Conservation (phyloP, 371 early-diverging fungal genomes). For the Mortierella sp. region DNA sequence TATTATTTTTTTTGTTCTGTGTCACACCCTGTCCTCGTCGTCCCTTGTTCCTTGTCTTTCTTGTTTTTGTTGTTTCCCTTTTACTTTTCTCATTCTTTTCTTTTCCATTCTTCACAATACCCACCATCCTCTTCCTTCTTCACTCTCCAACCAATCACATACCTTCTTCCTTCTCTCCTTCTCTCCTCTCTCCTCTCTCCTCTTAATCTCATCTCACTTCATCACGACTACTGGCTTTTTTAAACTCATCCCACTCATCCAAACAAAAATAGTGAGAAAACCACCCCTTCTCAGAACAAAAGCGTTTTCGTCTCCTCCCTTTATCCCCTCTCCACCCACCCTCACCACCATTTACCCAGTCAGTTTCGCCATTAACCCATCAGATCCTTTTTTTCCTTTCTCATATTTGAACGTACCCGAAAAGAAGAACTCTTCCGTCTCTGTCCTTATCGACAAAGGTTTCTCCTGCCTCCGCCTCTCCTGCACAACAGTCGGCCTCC, state of each 20-base stretch:
- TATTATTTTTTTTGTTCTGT: not conserved
- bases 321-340: not conserved
- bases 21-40: slow-evolving; percentile 6
- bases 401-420: too few relatives aligned
- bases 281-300: not conserved
- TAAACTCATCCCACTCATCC: not conserved
- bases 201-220: not conserved
- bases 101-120: not conserved
- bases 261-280: not conserved
- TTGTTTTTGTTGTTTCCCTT: not conserved
- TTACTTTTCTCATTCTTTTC: not conserved
- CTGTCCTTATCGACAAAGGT: slow-evolving; percentile 10
- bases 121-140: not conserved
- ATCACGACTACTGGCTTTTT: not conserved
- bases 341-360: not conserved
- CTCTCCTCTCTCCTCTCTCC: not conserved
- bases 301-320: not conserved
- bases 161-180: not conserved
- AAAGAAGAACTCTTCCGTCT: slow-evolving; percentile 3
- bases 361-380: not conserved
- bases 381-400: not conserved
- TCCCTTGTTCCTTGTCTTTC: not conserved
- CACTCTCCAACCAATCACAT: not conserved
- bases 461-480: slow-evolving; percentile 7
- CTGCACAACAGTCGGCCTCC: slow-evolving; percentile 16